These are phyloP conservation scores for Mucor plumbeus DNA, from an alignment of 371 early-diverging fungal genomes.

Conservation along the genomic window DNA sequence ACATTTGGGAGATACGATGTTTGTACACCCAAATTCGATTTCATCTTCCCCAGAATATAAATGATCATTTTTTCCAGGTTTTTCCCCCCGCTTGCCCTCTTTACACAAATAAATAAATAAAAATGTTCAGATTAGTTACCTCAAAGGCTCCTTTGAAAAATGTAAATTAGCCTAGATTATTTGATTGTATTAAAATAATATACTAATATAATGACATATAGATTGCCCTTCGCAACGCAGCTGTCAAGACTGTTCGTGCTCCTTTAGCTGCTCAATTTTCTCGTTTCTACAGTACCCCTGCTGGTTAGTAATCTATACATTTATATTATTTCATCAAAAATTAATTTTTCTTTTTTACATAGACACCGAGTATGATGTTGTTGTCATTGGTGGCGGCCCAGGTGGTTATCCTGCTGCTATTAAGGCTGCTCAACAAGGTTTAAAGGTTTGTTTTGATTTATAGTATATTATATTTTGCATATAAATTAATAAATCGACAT, in stretches of 20 bases:
- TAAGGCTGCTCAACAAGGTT: constrained; percentile 97
- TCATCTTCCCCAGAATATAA: constrained; percentile 10
- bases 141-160: constrained; percentile 64
- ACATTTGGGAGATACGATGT: background rate
- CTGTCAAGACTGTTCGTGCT: constrained; percentile 55
- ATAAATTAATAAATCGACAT: background rate
- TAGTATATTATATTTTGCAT: background rate
- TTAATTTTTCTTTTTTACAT: constrained; percentile 1
- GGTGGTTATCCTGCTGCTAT: constrained; percentile 99
- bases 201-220: constrained; percentile 17
- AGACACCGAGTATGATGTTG: constrained; percentile 78
- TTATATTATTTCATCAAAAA: background rate
- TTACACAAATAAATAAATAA: constrained; percentile 28
- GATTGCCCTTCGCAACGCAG: constrained; percentile 66
- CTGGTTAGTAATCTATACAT: constrained; percentile 43
- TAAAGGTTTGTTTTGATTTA: constrained; percentile 69
- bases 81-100: constrained; percentile 12
- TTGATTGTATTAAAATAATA: no score
- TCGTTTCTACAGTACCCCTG: constrained; percentile 60
- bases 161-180: constrained; percentile 32
- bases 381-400: constrained; percentile 96
- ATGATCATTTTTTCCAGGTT: constrained; percentile 11
- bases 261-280: constrained; percentile 61
- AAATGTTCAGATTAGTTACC: constrained; percentile 68
- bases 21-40: constrained; percentile 1